Percentiles rank a stretch among this genome's conserved stretches.
These are phyloP conservation scores for barrel medic (Medicago truncatula) DNA, from an alignment of 306 rosid genomes.

Conservation along the genomic window MtrunA17r5.0-ANR NC_053047.1:934001-934500, in stretches of 20 bases:
- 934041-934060: slow-evolving; percentile 49
- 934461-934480: no score
- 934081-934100: neutral
- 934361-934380: slow-evolving; percentile 1
- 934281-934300: no score
- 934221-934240: neutral
- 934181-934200: neutral
- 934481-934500: neutral
- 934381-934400: neutral
- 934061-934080: slow-evolving; percentile 13
- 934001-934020: slow-evolving; percentile 64
- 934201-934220: neutral
- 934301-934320: no score
- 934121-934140: slow-evolving; percentile 45
- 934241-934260: no score
- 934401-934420: neutral
- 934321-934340: neutral
- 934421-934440: slow-evolving; percentile 47
- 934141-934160: slow-evolving; percentile 36
- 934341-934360: neutral
- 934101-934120: slow-evolving; percentile 20
- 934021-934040: slow-evolving; percentile 35
- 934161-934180: slow-evolving; percentile 35
- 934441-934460: slow-evolving; percentile 22
- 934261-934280: no score